Conservation (phyloP, 2,329 filamentous ascomycete species). For the Endocalyx cinctus region DNA sequence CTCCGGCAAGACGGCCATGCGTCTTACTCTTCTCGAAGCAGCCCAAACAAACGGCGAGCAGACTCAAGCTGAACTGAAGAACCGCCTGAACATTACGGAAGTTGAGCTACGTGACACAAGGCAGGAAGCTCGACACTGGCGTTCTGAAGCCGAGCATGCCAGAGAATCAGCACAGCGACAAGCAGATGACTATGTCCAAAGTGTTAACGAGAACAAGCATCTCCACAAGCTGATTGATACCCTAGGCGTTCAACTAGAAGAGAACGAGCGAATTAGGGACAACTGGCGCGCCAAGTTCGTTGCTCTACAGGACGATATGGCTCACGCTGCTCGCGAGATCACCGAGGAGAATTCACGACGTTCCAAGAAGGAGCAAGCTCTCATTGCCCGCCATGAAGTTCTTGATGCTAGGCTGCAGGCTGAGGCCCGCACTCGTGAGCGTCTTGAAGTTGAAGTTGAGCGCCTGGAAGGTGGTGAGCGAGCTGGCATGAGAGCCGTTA, state of each 20-base stretch:
- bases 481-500: constrained; percentile 59
- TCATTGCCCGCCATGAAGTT: constrained; percentile 73
- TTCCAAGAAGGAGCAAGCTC: constrained; percentile 72
- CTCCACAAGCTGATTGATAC: constrained; percentile 69
- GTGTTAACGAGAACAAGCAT: constrained; percentile 61
- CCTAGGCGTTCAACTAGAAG: constrained; percentile 73
- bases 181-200: constrained; percentile 43
- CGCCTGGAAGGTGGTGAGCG: constrained; percentile 61
- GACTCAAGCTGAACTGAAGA: constrained; percentile 50
- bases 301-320: constrained; percentile 83
- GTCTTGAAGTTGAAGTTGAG: constrained; percentile 62
- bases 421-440: constrained; percentile 65
- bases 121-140: constrained; percentile 57
- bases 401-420: constrained; percentile 73
- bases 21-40: constrained; percentile 63
- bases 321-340: constrained; percentile 70
- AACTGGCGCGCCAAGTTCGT: constrained; percentile 81
- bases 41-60: constrained; percentile 56
- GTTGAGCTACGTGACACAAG: constrained; percentile 50
- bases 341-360: constrained; percentile 77
- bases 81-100: constrained; percentile 50
- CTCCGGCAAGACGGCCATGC: constrained; percentile 52
- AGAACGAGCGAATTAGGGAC: constrained; percentile 80
- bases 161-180: constrained; percentile 47
- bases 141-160: constrained; percentile 55